Evolutionary conservation across 208 protist genomes (phyloP), one percentile per base, ranked within the genome.

Genomic region (Acanthamoeba lenticulata): DNA sequence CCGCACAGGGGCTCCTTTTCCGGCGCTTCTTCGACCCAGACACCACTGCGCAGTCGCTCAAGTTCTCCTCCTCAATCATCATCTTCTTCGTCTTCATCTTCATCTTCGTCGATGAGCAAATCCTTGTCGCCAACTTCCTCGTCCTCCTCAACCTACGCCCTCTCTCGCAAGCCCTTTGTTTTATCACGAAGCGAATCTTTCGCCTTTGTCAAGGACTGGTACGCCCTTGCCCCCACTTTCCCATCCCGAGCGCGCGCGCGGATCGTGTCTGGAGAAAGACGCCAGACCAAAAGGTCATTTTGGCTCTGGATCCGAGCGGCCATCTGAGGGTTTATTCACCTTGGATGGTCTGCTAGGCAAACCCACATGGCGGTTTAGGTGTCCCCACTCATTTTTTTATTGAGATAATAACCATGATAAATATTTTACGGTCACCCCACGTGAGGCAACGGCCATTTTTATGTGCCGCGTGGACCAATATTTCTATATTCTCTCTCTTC

Each of bases 141-240:
- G 0, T 83, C 74, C 32, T 52, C 74, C 15, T 55, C 74, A 52
- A 44, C 38, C 74, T 44, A 52, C 24, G 36, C 40, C 24, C 45
- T 74, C 65, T 74, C 65, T 3, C 65, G 42, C 40, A 83, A 49
- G 74, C 74, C 74, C 40, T 83, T 83, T n/a, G 74, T 83, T 4
- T 40, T 83, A 13, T 83, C 74, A 11, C 74, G 74, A 13, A 83
- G 74, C 42, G 74, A 83, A 40, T 83, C 74, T n/a, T 83, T 83
- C 24, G 42, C 74, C 42, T 83, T 83, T 34, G 74, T 83, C 74
- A 83, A 83, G 27, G 74, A 83, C 32, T 83, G 74, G 74, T 83
- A 83, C 74, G 11, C 11, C 62, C 34, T 17, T 74, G 29, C 32
- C 11, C 9, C 65, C 65, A 34, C 65, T 21, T 27, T 62, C 52